Evolutionary conservation across 495 filamentous ascomycete species (phyloP).

Genomic region (Aspergillus nidulans): DNA sequence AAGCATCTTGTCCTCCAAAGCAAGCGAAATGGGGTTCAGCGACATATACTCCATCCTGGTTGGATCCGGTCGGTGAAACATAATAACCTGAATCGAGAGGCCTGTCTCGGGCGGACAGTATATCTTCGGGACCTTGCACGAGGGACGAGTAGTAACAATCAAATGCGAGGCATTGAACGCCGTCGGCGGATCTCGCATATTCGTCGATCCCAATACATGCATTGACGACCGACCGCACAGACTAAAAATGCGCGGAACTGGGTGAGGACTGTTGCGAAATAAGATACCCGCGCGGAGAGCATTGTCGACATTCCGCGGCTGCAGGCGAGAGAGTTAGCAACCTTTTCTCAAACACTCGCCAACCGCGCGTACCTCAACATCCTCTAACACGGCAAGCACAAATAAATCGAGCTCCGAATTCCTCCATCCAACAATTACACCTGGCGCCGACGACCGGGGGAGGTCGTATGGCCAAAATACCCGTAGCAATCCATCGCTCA

Average conservation of each 20-base stretch:
- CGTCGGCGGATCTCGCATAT: constrained; percentile 45
- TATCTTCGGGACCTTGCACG: constrained; percentile 61
- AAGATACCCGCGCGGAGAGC: constrained; percentile 80
- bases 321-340: constrained; percentile 8
- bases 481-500: constrained; percentile 84
- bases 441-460: constrained; percentile 62
- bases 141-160: constrained; percentile 55
- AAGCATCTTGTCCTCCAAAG: constrained; percentile 69
- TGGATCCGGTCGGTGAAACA: constrained; percentile 83
- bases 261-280: constrained; percentile 77
- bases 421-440: constrained; percentile 90
- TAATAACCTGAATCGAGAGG: constrained; percentile 75
- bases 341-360: constrained; percentile 1
- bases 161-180: constrained; percentile 68
- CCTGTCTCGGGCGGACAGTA: constrained; percentile 58
- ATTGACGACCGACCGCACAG: constrained; percentile 79
- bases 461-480: constrained; percentile 97
- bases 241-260: constrained; percentile 73
- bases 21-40: constrained; percentile 79
- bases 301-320: constrained; percentile 76
- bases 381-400: constrained; percentile 81
- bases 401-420: constrained; percentile 90
- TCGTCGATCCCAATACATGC: constrained; percentile 80
- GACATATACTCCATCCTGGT: constrained; percentile 96
- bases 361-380: constrained; percentile 66